phyloP scores from a whole-genome alignment of 805 yeast genomes.

The Lipomyces oligophaga region DNA sequence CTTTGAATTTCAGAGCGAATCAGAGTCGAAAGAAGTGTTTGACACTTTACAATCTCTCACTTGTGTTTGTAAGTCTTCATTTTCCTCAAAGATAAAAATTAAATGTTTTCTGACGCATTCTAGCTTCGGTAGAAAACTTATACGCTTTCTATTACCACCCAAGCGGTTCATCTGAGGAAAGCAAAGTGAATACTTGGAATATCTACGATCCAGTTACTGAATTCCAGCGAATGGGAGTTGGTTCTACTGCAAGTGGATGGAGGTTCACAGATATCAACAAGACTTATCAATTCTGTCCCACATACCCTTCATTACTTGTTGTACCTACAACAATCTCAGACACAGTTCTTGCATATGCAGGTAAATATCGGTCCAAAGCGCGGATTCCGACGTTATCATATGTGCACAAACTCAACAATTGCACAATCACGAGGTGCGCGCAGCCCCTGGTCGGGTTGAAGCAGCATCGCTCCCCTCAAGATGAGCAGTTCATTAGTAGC shows the following conservation, averaged over 20 bases:
- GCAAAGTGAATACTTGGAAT: slow-evolving; percentile 68
- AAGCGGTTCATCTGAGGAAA: slow-evolving; percentile 61
- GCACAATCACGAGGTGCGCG: slow-evolving; percentile 81
- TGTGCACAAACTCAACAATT: slow-evolving; percentile 53
- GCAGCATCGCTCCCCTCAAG: slow-evolving; percentile 84
- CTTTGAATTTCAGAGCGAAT: slow-evolving; percentile 62
- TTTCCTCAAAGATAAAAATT: background rate
- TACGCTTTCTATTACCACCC: slow-evolving; percentile 84
- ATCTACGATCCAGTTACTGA: slow-evolving; percentile 61
- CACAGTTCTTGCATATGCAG: slow-evolving; percentile 75
- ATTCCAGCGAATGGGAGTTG: slow-evolving; percentile 66
- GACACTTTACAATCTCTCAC: slow-evolving; percentile 68
- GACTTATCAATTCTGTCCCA: slow-evolving; percentile 54
- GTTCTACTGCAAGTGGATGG: slow-evolving; percentile 48
- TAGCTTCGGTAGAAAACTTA: slow-evolving; percentile 48
- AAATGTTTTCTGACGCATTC: slow-evolving; percentile 2
- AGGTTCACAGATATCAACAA: slow-evolving; percentile 62
- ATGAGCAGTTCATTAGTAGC: slow-evolving; percentile 74
- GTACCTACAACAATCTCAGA: slow-evolving; percentile 81
- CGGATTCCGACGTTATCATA: slow-evolving; percentile 81
- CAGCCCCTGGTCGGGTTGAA: slow-evolving; percentile 92
- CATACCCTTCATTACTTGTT: slow-evolving; percentile 67
- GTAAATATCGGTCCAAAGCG: slow-evolving; percentile 77
- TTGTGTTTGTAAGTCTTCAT: slow-evolving; percentile 38
- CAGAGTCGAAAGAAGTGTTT: slow-evolving; percentile 64